Percentiles rank a stretch among this genome's conserved stretches.
Evolutionary conservation across 257 asterid genomes (phyloP).

Genomic region (Sherardia arvensis): DNA sequence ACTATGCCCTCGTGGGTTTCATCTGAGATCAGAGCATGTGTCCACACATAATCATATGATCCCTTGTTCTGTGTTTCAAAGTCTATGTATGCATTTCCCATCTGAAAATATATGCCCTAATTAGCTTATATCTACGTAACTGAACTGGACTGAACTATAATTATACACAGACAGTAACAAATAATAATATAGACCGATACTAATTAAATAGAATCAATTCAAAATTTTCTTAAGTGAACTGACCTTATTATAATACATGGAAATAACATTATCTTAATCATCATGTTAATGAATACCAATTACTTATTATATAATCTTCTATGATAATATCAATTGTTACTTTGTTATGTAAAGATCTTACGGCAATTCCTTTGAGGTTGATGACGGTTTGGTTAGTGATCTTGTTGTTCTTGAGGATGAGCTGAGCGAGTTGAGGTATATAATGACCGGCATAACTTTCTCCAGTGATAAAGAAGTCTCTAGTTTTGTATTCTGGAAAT

Average conservation of each 20-base stretch:
- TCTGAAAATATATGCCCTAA: slow-evolving; percentile 22
- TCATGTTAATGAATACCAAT: too few relatives aligned
- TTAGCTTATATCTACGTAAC: too few relatives aligned
- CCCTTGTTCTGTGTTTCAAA: slow-evolving; percentile 23
- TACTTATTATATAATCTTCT: too few relatives aligned
- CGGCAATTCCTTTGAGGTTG: slow-evolving; percentile 55
- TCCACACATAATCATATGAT: slow-evolving; percentile 41
- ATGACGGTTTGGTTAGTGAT: slow-evolving; percentile 25
- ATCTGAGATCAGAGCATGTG: slow-evolving; percentile 51
- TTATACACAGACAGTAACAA: too few relatives aligned
- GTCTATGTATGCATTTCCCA: slow-evolving; percentile 56
- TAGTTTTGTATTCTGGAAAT: slow-evolving; percentile 50
- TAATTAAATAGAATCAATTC: too few relatives aligned
- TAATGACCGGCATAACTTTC: slow-evolving; percentile 74
- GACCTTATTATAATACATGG: too few relatives aligned
- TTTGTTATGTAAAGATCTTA: slow-evolving; percentile 24
- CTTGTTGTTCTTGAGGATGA: slow-evolving; percentile 40
- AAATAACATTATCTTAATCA: too few relatives aligned
- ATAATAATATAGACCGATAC: too few relatives aligned
- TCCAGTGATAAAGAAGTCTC: slow-evolving; percentile 44
- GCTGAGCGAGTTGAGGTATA: slow-evolving; percentile 60
- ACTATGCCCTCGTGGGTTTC: slow-evolving; percentile 40
- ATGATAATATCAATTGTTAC: too few relatives aligned
- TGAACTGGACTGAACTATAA: too few relatives aligned
- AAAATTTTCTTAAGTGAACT: too few relatives aligned